phyloP scores from a whole-genome alignment of 202 grass and related monocot species.

The Eragrostis tef region DNA sequence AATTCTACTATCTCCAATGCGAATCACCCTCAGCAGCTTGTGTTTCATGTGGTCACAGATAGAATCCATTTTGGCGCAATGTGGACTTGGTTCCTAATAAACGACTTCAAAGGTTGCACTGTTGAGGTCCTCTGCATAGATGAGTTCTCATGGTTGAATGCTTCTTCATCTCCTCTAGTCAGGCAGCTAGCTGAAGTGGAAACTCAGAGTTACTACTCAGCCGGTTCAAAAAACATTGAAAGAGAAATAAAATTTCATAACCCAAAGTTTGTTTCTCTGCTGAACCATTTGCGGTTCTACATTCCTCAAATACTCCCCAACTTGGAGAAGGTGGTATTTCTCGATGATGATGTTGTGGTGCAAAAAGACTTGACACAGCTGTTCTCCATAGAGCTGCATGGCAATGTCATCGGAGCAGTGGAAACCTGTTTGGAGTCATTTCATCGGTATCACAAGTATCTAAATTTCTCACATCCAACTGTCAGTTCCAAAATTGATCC shows the following conservation, averaged over 20 bases:
- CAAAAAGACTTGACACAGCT: conserved; percentile 93
- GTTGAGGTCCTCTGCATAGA: conserved; percentile 88
- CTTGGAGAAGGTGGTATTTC: conserved; percentile 96
- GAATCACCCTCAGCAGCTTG: conserved; percentile 96
- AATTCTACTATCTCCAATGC: conserved; percentile 95
- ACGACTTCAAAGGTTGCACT: conserved; percentile 89
- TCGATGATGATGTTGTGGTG: conserved; percentile 98
- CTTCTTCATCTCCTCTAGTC: conserved; percentile 68
- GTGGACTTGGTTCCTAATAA: conserved; percentile 88
- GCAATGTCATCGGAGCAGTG: conserved; percentile 96
- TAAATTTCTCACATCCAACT: conserved; percentile 83
- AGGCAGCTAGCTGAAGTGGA: conserved; percentile 61
- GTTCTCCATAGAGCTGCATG: conserved; percentile 90
- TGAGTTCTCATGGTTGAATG: conserved; percentile 93
- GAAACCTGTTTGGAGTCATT: conserved; percentile 96
- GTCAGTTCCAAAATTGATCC: conserved; percentile 94
- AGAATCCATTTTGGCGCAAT: conserved; percentile 75
- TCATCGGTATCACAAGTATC: conserved; percentile 95
- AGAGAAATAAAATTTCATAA: conserved; percentile 76
- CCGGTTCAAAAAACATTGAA: conserved; percentile 56
- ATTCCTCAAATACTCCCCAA: conserved; percentile 89
- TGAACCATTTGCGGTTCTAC: conserved; percentile 97
- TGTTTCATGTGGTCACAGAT: conserved; percentile 97
- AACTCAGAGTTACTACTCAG: conserved; percentile 62
- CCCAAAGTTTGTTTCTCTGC: conserved; percentile 67